Base-by-base conservation (phyloP, 352 stramenopile genomes). In the Pythium phragmitis region DNA sequence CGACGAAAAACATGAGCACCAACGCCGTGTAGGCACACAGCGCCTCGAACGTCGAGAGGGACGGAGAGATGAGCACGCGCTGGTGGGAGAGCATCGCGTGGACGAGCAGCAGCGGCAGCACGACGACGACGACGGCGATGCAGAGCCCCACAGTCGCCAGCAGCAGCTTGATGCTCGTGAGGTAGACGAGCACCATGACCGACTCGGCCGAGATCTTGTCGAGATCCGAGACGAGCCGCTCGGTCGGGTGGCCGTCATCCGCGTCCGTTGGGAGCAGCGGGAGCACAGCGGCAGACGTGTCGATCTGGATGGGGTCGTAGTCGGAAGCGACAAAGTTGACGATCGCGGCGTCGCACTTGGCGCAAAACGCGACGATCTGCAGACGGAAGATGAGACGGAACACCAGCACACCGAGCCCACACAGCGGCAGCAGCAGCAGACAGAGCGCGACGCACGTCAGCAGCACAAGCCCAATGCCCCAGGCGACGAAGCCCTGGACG, bases 81-180 rank as follows among this genome's bases (percentile, higher is more conserved):
- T 11, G 8, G 23, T 30, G 14, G 41, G 14, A 16, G 13, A 67
- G 28, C 33, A 60, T 21, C 17, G 28, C 21, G 21, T 61, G 52
- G 43, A 57, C 3, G 1, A 57, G 26, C 52, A 68, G 36, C 9
- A 65, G 16, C 3, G 53, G 53, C 28, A 60, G 23, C 39, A 17
- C 57, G 2, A 74, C 2, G 2, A 39, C 21, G 23, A 68, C 48
- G 7, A 59, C 7, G 1, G 53, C 45, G 16, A 60, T 0, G 19
- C 51, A 58, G 2, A 74, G 30, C 1, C 68, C 57, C 12, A 62
- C 17, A 2, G 59, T 43, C 3, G 45, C 64, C 1, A 72, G 48
- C 2, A 69, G 5, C 34, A 65, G 61, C 56, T 72, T 75, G 46
- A 75, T 45, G n/a, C 45, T 62, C 11, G 59, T 57, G 21, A 75